phyloP scores from a whole-genome alignment of 345 rosid genomes.

The Moringa oleifera region DNA sequence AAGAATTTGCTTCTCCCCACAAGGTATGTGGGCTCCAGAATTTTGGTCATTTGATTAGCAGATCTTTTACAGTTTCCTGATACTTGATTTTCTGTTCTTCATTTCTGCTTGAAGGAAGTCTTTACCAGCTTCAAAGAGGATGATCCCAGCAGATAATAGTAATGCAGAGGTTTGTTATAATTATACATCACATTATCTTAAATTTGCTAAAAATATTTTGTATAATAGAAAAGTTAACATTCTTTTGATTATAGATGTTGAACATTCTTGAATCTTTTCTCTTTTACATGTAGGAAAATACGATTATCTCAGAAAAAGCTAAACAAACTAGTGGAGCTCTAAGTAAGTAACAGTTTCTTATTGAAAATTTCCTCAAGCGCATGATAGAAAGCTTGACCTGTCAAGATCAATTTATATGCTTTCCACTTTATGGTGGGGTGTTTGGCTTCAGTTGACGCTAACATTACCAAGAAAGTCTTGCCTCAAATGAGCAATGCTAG shows the following conservation, averaged over 20 bases:
- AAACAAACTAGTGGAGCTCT: constrained; percentile 18
- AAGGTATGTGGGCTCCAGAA: constrained; percentile 29
- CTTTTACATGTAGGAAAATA: constrained; percentile 27
- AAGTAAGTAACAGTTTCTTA: constrained; percentile 17
- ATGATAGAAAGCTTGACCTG: background rate
- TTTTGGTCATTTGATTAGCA: background rate
- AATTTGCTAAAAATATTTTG: background rate
- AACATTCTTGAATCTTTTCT: background rate
- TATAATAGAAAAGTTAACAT: background rate
- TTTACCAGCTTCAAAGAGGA: constrained; percentile 28
- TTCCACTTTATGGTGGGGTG: constrained; percentile 9
- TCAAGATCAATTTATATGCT: constrained; percentile 4
- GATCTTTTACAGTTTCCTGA: background rate
- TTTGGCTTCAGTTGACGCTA: constrained; percentile 41
- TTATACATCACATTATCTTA: background rate
- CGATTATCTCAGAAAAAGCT: constrained; percentile 18
- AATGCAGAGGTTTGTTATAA: constrained; percentile 14
- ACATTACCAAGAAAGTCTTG: constrained; percentile 30
- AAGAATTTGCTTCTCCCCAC: constrained; percentile 20
- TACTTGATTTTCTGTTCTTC: constrained; percentile 12
- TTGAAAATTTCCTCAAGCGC: background rate
- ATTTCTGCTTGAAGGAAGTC: constrained; percentile 49
- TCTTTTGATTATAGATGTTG: background rate
- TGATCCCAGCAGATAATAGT: constrained; percentile 23
- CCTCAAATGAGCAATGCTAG: constrained; percentile 31